phyloP scores from a whole-genome alignment of 1,284 basidiomycete species.

The Ceratobasidium sp. region DNA sequence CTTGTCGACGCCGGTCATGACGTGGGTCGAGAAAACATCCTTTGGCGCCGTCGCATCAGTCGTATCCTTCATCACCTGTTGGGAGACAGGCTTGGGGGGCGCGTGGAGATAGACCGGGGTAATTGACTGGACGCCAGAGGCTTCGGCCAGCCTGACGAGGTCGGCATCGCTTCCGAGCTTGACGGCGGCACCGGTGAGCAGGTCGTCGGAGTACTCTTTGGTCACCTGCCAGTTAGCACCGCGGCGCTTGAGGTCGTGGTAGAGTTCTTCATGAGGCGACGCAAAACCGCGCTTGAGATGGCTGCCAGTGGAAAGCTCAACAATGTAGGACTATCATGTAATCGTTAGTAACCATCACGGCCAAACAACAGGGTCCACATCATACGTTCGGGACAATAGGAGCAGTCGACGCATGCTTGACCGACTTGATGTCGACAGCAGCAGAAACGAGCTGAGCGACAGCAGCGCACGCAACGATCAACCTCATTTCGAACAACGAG shows the following conservation, averaged over 20 bases:
- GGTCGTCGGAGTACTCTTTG: slow-evolving; percentile 5
- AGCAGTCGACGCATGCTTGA: slow-evolving; percentile 9
- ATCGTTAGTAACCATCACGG: background rate
- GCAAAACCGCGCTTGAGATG: slow-evolving; percentile 35
- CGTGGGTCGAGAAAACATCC: slow-evolving; percentile 43
- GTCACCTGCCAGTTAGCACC: background rate
- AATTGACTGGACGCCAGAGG: slow-evolving; percentile 21
- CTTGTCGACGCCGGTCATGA: slow-evolving; percentile 49
- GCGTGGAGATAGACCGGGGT: slow-evolving; percentile 2
- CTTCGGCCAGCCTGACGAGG: slow-evolving; percentile 10
- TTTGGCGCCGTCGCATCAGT: slow-evolving; percentile 13
- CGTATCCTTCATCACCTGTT: background rate
- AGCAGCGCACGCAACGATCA: background rate
- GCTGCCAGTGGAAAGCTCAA: slow-evolving; percentile 1
- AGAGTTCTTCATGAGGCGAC: slow-evolving; percentile 26
- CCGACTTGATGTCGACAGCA: slow-evolving; percentile 25
- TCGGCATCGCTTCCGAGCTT: slow-evolving; percentile 23
- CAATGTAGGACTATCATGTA: slow-evolving; percentile 31
- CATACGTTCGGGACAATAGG: slow-evolving; percentile 1
- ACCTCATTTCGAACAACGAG: background rate
- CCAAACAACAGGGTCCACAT: background rate
- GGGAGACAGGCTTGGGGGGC: slow-evolving; percentile 10
- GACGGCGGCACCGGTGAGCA: slow-evolving; percentile 26
- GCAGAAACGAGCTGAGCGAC: slow-evolving; percentile 18
- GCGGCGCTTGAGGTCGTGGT: slow-evolving; percentile 21